These are phyloP conservation scores for Xylaria arbuscula DNA, from an alignment of 2,329 filamentous ascomycete genomes.

Conservation along the genomic window DNA sequence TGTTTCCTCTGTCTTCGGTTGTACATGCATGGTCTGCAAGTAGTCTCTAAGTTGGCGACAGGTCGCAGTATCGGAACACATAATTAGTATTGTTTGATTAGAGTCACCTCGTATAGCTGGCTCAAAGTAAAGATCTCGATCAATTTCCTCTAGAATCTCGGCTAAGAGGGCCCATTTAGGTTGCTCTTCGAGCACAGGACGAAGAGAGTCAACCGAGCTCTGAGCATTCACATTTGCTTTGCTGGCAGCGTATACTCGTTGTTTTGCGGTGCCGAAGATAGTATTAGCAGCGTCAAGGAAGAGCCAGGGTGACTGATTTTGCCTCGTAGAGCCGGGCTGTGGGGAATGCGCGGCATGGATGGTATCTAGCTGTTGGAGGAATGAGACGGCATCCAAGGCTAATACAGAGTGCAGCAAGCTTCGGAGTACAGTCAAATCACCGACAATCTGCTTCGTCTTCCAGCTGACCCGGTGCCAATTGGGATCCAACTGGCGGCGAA, in stretches of 20 bases:
- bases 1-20: slow-evolving; percentile 61
- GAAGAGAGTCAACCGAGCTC: slow-evolving; percentile 69
- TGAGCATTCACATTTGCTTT: slow-evolving; percentile 65
- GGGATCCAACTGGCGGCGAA: slow-evolving; percentile 90
- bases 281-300: slow-evolving; percentile 95
- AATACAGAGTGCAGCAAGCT: slow-evolving; percentile 85
- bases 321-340: slow-evolving; percentile 84
- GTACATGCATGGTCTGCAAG: slow-evolving; percentile 87
- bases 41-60: slow-evolving; percentile 92
- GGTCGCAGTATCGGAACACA: slow-evolving; percentile 90
- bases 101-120: slow-evolving; percentile 81
- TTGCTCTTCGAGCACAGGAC: slow-evolving; percentile 89
- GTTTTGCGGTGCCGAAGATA: slow-evolving; percentile 90
- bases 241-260: slow-evolving; percentile 80
- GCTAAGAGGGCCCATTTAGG: slow-evolving; percentile 92
- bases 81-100: slow-evolving; percentile 91
- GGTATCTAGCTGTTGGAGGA: slow-evolving; percentile 92
- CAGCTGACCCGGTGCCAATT: slow-evolving; percentile 98
- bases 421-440: slow-evolving; percentile 84
- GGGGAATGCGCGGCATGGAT: slow-evolving; percentile 92
- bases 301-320: slow-evolving; percentile 94
- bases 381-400: slow-evolving; percentile 88
- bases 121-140: slow-evolving; percentile 88
- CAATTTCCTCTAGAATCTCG: slow-evolving; percentile 94
- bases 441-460: slow-evolving; percentile 94